phyloP scores from a whole-genome alignment of 495 filamentous ascomycete species.

The Penicillium soppii region DNA sequence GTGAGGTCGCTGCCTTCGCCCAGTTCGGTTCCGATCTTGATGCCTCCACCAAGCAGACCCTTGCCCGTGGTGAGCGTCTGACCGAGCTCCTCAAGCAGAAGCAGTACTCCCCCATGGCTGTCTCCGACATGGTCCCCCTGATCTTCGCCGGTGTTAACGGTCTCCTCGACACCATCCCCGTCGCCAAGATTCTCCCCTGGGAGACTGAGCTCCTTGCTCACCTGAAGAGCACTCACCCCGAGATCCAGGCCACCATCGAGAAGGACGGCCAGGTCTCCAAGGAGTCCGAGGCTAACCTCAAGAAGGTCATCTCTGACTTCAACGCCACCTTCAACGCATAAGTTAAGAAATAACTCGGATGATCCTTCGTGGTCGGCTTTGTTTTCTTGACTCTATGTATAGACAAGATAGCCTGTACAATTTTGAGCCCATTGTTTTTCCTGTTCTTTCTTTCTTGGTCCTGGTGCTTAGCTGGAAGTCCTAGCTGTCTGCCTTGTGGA shows the following conservation, averaged over 20 bases:
- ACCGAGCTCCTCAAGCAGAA: constrained; percentile 99
- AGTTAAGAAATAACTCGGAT: constrained; percentile 44
- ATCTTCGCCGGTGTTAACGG: constrained; percentile 99
- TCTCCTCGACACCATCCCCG: constrained; percentile 82
- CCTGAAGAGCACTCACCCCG: constrained; percentile 84
- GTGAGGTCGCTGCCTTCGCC: constrained; percentile 99
- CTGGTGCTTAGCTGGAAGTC: constrained; percentile 13
- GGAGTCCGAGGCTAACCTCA: constrained; percentile 85
- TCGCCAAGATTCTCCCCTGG: constrained; percentile 83
- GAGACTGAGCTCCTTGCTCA: constrained; percentile 91
- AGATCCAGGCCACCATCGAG: constrained; percentile 82
- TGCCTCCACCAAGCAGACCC: constrained; percentile 97
- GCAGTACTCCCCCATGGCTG: constrained; percentile 98
- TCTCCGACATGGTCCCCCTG: constrained; percentile 98
- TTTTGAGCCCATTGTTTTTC: constrained; percentile 52
- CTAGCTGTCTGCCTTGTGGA: constrained; percentile 19
- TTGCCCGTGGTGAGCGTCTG: constrained; percentile 97
- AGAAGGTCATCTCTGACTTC: constrained; percentile 75
- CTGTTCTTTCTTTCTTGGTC: constrained; percentile 29
- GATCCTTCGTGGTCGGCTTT: constrained; percentile 33
- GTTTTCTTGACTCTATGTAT: constrained; percentile 52
- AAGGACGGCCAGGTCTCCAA: constrained; percentile 96
- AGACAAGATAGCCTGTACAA: constrained; percentile 58
- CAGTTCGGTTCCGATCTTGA: constrained; percentile 99
- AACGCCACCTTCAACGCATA: constrained; percentile 85